phyloP scores from a whole-genome alignment of 768 basidiomycete genomes.

The Suillus subluteus region DNA sequence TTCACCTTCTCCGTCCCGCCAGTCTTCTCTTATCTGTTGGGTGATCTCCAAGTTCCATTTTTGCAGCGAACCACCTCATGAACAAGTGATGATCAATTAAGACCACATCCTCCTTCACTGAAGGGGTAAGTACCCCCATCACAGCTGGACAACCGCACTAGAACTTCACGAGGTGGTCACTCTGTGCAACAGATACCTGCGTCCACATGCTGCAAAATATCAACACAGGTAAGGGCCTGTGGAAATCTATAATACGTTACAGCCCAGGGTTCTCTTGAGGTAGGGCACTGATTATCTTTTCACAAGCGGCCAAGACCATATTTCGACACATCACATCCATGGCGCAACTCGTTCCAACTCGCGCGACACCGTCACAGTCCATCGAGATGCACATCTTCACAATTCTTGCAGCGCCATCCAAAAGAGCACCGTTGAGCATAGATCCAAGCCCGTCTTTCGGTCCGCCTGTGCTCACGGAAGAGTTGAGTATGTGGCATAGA shows the following conservation, averaged over 20 bases:
- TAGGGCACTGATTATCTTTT: slow-evolving; percentile 21
- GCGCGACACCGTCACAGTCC: slow-evolving; percentile 4
- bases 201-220: background rate
- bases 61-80: too few species aligned
- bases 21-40: too few species aligned
- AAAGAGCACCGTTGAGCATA: slow-evolving; percentile 21
- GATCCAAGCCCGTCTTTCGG: background rate
- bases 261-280: background rate
- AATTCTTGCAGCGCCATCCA: slow-evolving; percentile 29
- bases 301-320: slow-evolving; percentile 34
- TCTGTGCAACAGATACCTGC: background rate
- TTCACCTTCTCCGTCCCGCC: too few species aligned
- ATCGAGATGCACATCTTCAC: slow-evolving; percentile 13
- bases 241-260: slow-evolving; percentile 1
- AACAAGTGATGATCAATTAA: background rate
- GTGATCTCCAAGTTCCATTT: too few species aligned
- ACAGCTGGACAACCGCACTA: too few species aligned
- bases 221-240: background rate
- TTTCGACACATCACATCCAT: slow-evolving; percentile 29
- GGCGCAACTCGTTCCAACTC: background rate
- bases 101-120: background rate
- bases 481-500: slow-evolving; percentile 28
- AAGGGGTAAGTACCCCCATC: too few species aligned
- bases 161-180: background rate
- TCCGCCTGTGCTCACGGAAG: slow-evolving; percentile 17